Conservation (phyloP, 2,329 filamentous ascomycete genomes). For the Cordyceps cicadae region DNA sequence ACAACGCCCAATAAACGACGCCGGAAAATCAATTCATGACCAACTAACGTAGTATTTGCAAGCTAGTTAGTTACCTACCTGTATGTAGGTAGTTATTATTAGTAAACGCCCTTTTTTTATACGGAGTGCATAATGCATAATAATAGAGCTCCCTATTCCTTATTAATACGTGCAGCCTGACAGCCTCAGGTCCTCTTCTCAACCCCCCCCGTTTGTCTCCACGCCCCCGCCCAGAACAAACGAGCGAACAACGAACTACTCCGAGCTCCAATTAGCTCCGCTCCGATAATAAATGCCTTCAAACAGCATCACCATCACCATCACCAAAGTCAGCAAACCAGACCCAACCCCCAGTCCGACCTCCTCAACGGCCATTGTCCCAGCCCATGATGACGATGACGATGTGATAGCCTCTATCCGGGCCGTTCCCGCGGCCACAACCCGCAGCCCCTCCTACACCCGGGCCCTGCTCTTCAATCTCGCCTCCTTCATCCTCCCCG, state of each 20-base stretch:
- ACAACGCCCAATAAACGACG: slow-evolving; percentile 8
- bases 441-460: not conserved
- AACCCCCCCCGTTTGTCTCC: not conserved
- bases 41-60: not conserved
- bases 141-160: not conserved
- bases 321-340: not conserved
- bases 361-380: not conserved
- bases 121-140: not conserved
- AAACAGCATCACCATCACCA: not conserved
- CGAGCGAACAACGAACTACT: not conserved
- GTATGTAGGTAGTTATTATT: not conserved
- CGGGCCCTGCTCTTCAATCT: slow-evolving; percentile 57
- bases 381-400: not conserved
- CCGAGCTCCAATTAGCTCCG: not conserved
- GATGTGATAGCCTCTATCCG: not conserved
- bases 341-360: not conserved
- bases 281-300: not conserved
- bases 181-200: not conserved
- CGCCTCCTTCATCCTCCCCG: slow-evolving; percentile 54
- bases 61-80: not conserved
- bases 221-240: not conserved
- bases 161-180: not conserved
- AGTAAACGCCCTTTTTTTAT: not conserved
- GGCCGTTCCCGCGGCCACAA: slow-evolving; percentile 13
- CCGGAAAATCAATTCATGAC: slow-evolving; percentile 3